phyloP scores from a whole-genome alignment of 2,329 filamentous ascomycete species.

The Aspergillus quadricinctus region DNA sequence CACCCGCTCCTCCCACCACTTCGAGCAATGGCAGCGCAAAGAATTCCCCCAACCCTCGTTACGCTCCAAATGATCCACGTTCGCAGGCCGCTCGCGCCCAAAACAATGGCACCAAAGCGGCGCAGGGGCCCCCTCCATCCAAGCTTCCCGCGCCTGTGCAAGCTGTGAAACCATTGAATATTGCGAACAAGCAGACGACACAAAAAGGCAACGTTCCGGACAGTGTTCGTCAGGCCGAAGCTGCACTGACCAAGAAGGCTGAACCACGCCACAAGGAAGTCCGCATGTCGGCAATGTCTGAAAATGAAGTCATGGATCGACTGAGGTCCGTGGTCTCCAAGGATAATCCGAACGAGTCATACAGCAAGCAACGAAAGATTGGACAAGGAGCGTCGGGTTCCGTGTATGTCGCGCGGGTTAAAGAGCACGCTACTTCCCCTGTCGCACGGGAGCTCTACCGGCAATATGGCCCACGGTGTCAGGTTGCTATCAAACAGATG shows the following conservation, averaged over 20 bases:
- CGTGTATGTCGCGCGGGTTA: constrained; percentile 95
- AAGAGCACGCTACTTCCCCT: constrained; percentile 76
- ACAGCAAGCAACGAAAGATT: constrained; percentile 99
- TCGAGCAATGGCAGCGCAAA: constrained; percentile 29
- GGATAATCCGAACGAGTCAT: constrained; percentile 88
- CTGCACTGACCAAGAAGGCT: constrained; percentile 76
- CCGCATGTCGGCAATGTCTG: constrained; percentile 97
- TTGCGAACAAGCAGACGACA: constrained; percentile 59
- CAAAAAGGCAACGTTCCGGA: constrained; percentile 51
- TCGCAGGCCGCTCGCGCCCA: constrained; percentile 40
- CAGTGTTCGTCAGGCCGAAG: constrained; percentile 82
- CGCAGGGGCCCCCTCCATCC: constrained; percentile 50
- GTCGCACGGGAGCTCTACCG: constrained; percentile 74
- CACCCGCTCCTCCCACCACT: constrained; percentile 65
- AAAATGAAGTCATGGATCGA: constrained; percentile 94
- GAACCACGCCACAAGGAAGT: constrained; percentile 82
- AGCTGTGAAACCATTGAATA: constrained; percentile 72
- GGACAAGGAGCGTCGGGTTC: constrained; percentile 96
- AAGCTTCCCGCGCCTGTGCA: constrained; percentile 55
- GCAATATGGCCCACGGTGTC: constrained; percentile 72
- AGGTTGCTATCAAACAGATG: constrained; percentile 99
- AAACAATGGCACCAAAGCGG: constrained; percentile 43
- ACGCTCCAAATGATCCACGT: constrained; percentile 31
- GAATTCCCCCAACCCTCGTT: constrained; percentile 32
- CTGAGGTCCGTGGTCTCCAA: constrained; percentile 92